These are phyloP conservation scores for Boletellus deceptivus DNA, from an alignment of 1,284 basidiomycete genomes.

Conservation along the genomic window DNA sequence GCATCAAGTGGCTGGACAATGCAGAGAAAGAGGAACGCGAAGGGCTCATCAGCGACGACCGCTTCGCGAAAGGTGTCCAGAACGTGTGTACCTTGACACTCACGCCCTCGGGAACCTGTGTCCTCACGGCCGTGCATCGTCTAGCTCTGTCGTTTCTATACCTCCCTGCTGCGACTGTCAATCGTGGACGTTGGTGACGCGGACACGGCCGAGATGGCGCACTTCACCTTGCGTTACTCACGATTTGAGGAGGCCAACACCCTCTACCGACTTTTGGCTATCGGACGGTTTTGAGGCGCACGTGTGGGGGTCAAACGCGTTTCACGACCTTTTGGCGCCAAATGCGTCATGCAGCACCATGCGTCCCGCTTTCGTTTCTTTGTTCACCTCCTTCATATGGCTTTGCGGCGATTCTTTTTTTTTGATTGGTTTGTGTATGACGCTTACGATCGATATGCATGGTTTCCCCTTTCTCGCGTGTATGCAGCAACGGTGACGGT, in stretches of 20 bases:
- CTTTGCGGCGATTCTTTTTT: background rate
- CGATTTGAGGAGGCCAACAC: constrained; percentile 71
- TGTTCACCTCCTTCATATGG: constrained; percentile 1
- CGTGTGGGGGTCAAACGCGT: background rate
- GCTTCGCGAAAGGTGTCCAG: constrained; percentile 64
- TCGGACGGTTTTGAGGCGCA: constrained; percentile 36
- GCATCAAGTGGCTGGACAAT: constrained; percentile 63
- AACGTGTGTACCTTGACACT: constrained; percentile 48
- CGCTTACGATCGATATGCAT: constrained; percentile 9
- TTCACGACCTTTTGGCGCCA: background rate
- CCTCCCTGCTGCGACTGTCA: constrained; percentile 59
- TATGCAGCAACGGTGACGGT: constrained; percentile 1
- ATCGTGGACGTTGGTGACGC: constrained; percentile 62
- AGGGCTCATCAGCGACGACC: constrained; percentile 64
- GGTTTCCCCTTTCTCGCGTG: background rate
- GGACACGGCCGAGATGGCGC: constrained; percentile 69
- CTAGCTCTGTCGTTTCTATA: constrained; percentile 76
- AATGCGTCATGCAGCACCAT: background rate
- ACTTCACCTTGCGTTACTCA: constrained; percentile 67
- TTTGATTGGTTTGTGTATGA: constrained; percentile 18
- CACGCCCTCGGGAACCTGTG: background rate
- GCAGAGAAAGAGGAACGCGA: constrained; percentile 64
- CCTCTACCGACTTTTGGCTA: constrained; percentile 60
- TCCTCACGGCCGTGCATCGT: constrained; percentile 6
- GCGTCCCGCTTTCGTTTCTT: background rate